Evolutionary conservation across 768 basidiomycete species (phyloP), one percentile per base, ranked within the genome.

Genomic region (Ramaria rubella): DNA sequence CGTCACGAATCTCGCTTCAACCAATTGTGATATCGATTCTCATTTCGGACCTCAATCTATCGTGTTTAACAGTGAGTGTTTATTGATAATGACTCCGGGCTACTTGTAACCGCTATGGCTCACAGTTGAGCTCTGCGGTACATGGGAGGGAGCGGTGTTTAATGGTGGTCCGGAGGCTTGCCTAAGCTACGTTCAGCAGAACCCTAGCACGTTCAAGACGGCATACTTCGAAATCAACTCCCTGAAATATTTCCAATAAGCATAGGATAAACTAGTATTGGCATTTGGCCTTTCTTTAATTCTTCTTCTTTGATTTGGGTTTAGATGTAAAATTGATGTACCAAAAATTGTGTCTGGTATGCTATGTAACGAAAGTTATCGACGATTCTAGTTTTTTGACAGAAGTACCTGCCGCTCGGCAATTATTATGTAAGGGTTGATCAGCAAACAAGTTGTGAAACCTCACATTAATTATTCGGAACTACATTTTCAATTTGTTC

Each of bases 61-160:
- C 42, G 46, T 61, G 26, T 55, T 61, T 44, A 59, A 54, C 40
- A 24, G 24, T 33, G 14, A 42, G 34, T 53, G n/a, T n/a, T 53
- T 19, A 21, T n/a, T n/a, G 24, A 38, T 27, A 29, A 15, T 26
- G 5, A 7, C 27, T 36, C 21, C 9, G 17, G 21, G 6, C 9
- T 4, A 11, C 29, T 26, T 52, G 33, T 19, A 15, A 12, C 27
- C 27, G 21, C 5, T 11, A 15, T 8, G 4, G 21, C 14, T 31
- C n/a, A 17, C 21, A 45, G 58, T 55, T 17, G 57, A 58, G n/a
- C 50, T 60, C 6, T 60, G 60, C 31, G 60, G 60, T 21, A 54
- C 54, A 26, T 57, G 58, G 58, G 58, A 53, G n/a, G 60, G 60
- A n/a, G 51, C 45, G 24, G 52, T 49, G n/a, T 61, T 54, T 33